These are phyloP conservation scores for Cavenderia fasciculata DNA, from an alignment of 78 protist genomes.

Conservation along the genomic window DNA sequence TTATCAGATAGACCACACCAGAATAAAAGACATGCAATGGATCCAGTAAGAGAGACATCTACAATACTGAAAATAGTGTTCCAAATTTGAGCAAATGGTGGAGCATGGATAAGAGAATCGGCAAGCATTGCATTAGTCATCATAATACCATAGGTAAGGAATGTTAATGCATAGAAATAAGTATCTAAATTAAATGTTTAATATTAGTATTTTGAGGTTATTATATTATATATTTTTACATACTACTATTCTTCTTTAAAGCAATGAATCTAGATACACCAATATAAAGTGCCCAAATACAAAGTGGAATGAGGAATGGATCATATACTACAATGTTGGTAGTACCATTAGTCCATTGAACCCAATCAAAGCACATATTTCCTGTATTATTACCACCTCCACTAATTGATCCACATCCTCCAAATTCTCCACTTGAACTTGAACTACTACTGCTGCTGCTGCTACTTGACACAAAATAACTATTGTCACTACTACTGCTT, in stretches of 20 bases:
- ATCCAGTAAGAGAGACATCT: slow-evolving; percentile 25
- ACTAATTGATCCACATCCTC: too few species aligned
- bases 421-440: too few species aligned
- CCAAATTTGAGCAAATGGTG: too few species aligned
- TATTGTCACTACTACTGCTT: too few species aligned
- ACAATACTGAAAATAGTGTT: not conserved
- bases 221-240: not conserved
- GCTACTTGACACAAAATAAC: too few species aligned
- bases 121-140: slow-evolving; percentile 36
- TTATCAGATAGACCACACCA: slow-evolving; percentile 26
- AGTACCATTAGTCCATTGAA: too few species aligned
- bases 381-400: too few species aligned
- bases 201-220: not conserved
- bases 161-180: slow-evolving; percentile 11
- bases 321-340: not conserved
- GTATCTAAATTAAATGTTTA: not conserved
- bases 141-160: slow-evolving; percentile 29
- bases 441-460: too few species aligned
- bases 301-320: slow-evolving; percentile 19
- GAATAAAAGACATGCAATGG: slow-evolving; percentile 11
- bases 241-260: not conserved
- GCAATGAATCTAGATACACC: slow-evolving; percentile 1
- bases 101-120: too few species aligned
- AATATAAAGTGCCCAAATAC: slow-evolving; percentile 43
- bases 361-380: too few species aligned